phyloP scores from a whole-genome alignment of 768 basidiomycete species.

The Boletellus ananiceps region DNA sequence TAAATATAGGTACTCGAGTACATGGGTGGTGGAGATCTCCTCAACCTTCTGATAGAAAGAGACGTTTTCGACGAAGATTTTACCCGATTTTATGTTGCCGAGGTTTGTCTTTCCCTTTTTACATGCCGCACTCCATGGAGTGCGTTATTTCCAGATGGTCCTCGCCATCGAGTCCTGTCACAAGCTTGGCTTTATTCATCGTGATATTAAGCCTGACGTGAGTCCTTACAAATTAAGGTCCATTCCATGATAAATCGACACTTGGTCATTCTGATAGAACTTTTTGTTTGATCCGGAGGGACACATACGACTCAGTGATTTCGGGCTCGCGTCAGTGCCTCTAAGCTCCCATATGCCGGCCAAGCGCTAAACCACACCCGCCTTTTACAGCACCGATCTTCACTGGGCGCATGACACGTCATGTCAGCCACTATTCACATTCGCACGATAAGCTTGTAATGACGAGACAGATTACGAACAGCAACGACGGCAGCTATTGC shows the following conservation, averaged over 20 bases:
- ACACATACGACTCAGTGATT: constrained; percentile 93
- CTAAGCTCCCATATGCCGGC: constrained; percentile 10
- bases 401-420: constrained; percentile 98
- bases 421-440: constrained; percentile 42
- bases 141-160: constrained; percentile 66
- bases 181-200: constrained; percentile 93
- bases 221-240: constrained; percentile 33
- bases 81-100: constrained; percentile 90
- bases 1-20: constrained; percentile 76
- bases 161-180: constrained; percentile 92
- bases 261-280: constrained; percentile 52
- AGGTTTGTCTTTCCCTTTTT: constrained; percentile 47
- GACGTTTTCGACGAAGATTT: constrained; percentile 90
- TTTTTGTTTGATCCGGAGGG: constrained; percentile 93
- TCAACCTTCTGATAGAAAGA: constrained; percentile 90
- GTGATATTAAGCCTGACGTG: constrained; percentile 95
- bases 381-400: constrained; percentile 65
- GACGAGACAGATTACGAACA: constrained; percentile 79
- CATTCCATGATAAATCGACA: constrained; percentile 22
- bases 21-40: constrained; percentile 95
- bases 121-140: constrained; percentile 19
- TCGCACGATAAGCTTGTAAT: constrained; percentile 2
- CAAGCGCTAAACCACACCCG: constrained; percentile 17
- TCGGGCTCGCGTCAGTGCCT: constrained; percentile 83
- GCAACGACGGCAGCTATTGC: constrained; percentile 81